These are phyloP conservation scores for Pistacia atlantica DNA, from an alignment of 345 rosid species.

Conservation along the genomic window DNA sequence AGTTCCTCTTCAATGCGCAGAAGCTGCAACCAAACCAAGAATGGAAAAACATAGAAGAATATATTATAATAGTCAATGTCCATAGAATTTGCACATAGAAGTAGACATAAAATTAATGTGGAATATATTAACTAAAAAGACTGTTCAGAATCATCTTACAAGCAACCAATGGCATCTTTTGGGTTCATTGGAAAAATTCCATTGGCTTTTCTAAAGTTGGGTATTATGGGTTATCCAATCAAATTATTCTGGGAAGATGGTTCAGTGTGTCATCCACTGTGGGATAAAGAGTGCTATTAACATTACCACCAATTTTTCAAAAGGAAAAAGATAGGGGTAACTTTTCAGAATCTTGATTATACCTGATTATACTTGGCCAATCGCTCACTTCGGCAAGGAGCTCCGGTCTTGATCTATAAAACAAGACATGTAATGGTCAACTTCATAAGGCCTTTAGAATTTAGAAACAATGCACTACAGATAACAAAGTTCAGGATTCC, in stretches of 20 bases:
- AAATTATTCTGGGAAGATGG: neutral
- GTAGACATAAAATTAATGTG: neutral
- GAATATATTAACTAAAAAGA: neutral
- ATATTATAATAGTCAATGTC: neutral
- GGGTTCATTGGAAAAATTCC: neutral
- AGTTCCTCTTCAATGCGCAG: slow-evolving; percentile 98
- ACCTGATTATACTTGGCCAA: slow-evolving; percentile 99
- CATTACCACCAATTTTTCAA: neutral
- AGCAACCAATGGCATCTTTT: neutral
- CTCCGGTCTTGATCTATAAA: slow-evolving; percentile 94
- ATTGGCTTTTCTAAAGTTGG: neutral
- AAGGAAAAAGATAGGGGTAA: too few relatives aligned
- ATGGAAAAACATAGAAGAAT: neutral
- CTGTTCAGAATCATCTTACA: too few relatives aligned
- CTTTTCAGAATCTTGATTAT: slow-evolving; percentile 7
- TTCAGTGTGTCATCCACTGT: too few relatives aligned
- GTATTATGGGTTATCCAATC: neutral
- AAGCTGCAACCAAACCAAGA: slow-evolving; percentile 59
- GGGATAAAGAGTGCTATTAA: neutral
- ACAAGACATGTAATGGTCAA: slow-evolving; percentile 15
- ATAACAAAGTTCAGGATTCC: slow-evolving; percentile 18
- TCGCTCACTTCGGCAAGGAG: slow-evolving; percentile 97
- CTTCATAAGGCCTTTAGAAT: neutral
- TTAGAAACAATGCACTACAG: neutral
- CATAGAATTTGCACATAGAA: neutral